Percentiles rank a stretch among this genome's conserved stretches.
Evolutionary conservation across 1,139 yeast species (phyloP).

Genomic region (Yamadazyma friedrichii): DNA sequence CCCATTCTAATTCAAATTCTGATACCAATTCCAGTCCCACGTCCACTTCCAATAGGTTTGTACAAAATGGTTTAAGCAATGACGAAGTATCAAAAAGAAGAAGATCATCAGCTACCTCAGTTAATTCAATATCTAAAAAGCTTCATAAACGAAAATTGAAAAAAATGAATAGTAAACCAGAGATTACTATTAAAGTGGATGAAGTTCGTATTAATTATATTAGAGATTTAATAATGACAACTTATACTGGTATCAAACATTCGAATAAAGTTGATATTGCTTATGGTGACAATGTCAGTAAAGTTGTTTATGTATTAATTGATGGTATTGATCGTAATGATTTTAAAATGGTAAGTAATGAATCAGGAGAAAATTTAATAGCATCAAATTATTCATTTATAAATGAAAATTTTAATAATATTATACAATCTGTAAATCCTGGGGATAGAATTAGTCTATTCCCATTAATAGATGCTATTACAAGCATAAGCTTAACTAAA

Average conservation of each 20-base stretch:
- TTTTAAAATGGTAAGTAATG: slow-evolving; percentile 20
- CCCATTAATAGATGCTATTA: slow-evolving; percentile 55
- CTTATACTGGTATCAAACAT: slow-evolving; percentile 38
- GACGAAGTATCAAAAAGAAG: slow-evolving; percentile 1
- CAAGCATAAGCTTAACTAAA: slow-evolving; percentile 54
- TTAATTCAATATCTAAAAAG: slow-evolving; percentile 2
- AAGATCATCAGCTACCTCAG: slow-evolving; percentile 1
- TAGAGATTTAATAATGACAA: slow-evolving; percentile 51
- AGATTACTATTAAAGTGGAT: slow-evolving; percentile 12
- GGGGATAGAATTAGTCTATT: slow-evolving; percentile 60
- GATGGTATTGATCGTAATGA: slow-evolving; percentile 55
- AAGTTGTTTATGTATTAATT: slow-evolving; percentile 59
- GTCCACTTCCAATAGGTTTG: neutral
- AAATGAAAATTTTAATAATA: slow-evolving; percentile 29
- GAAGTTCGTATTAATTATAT: slow-evolving; percentile 38
- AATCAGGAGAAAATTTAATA: neutral
- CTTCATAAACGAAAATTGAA: slow-evolving; percentile 5
- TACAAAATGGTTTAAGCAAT: too few species aligned
- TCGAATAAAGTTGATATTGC: neutral
- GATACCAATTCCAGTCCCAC: neutral
- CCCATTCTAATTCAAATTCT: neutral
- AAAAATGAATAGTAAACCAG: slow-evolving; percentile 4
- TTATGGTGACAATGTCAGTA: slow-evolving; percentile 40
- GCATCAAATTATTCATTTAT: slow-evolving; percentile 9
- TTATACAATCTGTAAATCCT: slow-evolving; percentile 52